Percentiles rank a stretch among this genome's conserved stretches.
Evolutionary conservation across 2,329 filamentous ascomycete species (phyloP).

Genomic region (Dothistroma septosporum): DNA sequence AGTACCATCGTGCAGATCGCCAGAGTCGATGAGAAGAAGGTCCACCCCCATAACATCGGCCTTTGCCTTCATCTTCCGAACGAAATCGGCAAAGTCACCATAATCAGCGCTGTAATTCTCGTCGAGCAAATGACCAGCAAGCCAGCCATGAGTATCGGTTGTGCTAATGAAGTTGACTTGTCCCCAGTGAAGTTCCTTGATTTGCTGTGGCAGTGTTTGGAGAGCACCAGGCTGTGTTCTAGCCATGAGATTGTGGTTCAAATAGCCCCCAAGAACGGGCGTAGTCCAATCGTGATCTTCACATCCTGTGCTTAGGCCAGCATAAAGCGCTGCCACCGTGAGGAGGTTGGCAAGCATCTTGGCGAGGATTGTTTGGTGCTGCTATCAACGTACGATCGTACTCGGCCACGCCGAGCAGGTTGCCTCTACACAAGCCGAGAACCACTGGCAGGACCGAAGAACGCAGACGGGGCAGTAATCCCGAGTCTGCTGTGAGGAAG

Average conservation of each 20-base stretch:
- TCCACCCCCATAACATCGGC: constrained; percentile 57
- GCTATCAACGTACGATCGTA: not conserved
- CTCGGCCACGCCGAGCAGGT: not conserved
- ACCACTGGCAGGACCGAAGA: not conserved
- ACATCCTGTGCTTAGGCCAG: constrained; percentile 12
- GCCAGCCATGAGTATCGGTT: constrained; percentile 60
- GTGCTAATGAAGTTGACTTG: constrained; percentile 37
- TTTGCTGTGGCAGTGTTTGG: constrained; percentile 20
- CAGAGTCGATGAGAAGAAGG: constrained; percentile 58
- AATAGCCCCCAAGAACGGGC: constrained; percentile 15
- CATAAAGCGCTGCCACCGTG: constrained; percentile 11
- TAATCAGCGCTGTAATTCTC: constrained; percentile 62
- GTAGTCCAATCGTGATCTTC: constrained; percentile 23
- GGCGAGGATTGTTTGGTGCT: not conserved
- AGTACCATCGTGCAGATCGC: constrained; percentile 63
- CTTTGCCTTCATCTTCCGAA: constrained; percentile 56
- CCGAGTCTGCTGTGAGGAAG: not conserved
- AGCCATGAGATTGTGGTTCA: constrained; percentile 19
- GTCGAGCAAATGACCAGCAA: constrained; percentile 51
- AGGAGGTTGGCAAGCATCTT: constrained; percentile 12
- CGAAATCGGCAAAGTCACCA: constrained; percentile 62
- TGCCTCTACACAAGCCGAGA: not conserved
- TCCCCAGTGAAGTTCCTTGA: constrained; percentile 24
- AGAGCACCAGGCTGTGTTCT: constrained; percentile 19
- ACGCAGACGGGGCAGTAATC: not conserved